Percentiles rank a stretch among this genome's conserved stretches.
phyloP scores from a whole-genome alignment of 2,329 filamentous ascomycete species.

The Lasiodiplodia theobromae region DNA sequence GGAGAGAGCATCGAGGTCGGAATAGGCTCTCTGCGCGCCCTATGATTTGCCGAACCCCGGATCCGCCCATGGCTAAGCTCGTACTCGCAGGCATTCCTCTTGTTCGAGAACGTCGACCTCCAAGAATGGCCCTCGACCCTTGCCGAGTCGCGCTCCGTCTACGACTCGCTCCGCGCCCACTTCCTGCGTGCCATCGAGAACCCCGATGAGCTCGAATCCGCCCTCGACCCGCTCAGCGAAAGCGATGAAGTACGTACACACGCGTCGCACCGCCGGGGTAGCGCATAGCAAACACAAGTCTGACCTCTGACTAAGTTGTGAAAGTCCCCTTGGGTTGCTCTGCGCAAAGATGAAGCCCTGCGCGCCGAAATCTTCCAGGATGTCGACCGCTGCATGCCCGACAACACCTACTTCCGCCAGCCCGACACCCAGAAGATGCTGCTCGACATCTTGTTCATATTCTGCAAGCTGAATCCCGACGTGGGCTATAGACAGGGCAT shows the following conservation, averaged over 20 bases:
- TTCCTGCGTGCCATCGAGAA: constrained; percentile 84
- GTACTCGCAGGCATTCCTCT: constrained; percentile 72
- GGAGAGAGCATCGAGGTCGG: constrained; percentile 7
- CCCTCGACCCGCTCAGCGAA: constrained; percentile 84
- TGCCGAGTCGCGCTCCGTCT: constrained; percentile 74
- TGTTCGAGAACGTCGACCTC: constrained; percentile 72
- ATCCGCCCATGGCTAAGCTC: constrained; percentile 17
- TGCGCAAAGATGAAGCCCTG: constrained; percentile 82
- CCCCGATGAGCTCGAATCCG: constrained; percentile 78
- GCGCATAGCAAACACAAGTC: constrained; percentile 37
- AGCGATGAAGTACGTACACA: constrained; percentile 67
- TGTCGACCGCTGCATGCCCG: constrained; percentile 87
- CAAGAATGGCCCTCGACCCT: constrained; percentile 74
- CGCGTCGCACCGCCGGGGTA: constrained; percentile 35
- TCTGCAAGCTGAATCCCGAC: constrained; percentile 88
- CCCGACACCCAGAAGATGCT: constrained; percentile 79
- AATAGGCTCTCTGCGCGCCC: constrained; percentile 1
- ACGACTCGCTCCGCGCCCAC: constrained; percentile 73
- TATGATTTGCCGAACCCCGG: constrained; percentile 7
- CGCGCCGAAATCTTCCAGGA: constrained; percentile 93
- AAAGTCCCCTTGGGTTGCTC: constrained; percentile 90
- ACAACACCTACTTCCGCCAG: constrained; percentile 88
- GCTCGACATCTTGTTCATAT: constrained; percentile 89
- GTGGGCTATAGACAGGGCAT: constrained; percentile 97
- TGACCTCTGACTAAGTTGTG: constrained; percentile 58